phyloP scores from a whole-genome alignment of 225 moss, liverwort and hornwort genomes.

The Climacium dendroides region DNA sequence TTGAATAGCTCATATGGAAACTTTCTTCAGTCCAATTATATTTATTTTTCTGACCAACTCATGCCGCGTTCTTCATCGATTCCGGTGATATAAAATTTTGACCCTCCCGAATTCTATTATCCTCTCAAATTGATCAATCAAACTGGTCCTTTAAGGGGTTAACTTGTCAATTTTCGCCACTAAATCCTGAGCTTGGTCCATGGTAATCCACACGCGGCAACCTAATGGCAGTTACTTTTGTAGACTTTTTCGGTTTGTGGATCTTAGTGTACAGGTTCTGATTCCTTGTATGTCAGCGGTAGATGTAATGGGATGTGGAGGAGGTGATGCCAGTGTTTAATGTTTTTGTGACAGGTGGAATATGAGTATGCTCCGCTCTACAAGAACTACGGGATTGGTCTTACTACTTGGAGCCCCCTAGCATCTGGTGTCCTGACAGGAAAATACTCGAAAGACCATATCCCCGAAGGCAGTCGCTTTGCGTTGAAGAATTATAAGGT shows the following conservation, averaged over 20 bases:
- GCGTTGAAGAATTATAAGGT: slow-evolving; percentile 72
- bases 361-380: slow-evolving; percentile 66
- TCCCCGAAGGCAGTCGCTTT: slow-evolving; percentile 76
- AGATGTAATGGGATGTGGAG: not conserved
- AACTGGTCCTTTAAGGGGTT: not conserved
- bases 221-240: not conserved
- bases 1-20: not conserved
- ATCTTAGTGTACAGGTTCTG: not conserved
- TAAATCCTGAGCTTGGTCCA: not conserved
- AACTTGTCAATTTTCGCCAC: not conserved
- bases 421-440: slow-evolving; percentile 93
- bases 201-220: not conserved
- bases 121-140: not conserved
- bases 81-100: too few species aligned
- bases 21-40: not conserved
- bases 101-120: not conserved
- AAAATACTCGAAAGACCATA: slow-evolving; percentile 58
- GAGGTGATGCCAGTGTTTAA: not conserved
- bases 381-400: slow-evolving; percentile 70
- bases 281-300: not conserved
- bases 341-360: slow-evolving; percentile 49
- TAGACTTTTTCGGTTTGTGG: not conserved
- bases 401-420: slow-evolving; percentile 96
- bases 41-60: not conserved
- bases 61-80: not conserved